Evolutionary conservation across 78 protist species (phyloP).

Genomic region (Pigoraptor vietnamica): DNA sequence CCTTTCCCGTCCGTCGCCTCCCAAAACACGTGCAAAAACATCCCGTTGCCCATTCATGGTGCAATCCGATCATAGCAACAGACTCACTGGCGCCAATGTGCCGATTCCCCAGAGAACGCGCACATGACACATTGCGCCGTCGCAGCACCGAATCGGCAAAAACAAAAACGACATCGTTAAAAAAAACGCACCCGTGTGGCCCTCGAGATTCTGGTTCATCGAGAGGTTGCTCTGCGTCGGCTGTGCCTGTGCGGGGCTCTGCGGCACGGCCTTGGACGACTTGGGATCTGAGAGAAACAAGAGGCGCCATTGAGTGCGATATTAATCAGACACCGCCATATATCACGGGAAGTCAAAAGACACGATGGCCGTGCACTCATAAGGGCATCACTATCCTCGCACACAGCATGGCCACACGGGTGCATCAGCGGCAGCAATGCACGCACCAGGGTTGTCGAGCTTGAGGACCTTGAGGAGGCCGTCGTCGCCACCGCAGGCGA

Average conservation of each 20-base stretch:
- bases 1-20: too few species aligned
- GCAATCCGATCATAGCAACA: too few species aligned
- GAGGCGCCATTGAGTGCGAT: neutral
- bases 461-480: slow-evolving; percentile 64
- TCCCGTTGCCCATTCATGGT: too few species aligned
- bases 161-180: too few species aligned
- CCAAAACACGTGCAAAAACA: too few species aligned
- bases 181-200: slow-evolving; percentile 43
- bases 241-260: neutral
- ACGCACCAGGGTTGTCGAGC: neutral
- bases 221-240: slow-evolving; percentile 46
- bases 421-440: neutral
- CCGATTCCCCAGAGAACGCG: too few species aligned
- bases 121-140: too few species aligned
- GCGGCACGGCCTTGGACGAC: slow-evolving; percentile 13
- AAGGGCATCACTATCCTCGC: neutral
- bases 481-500: slow-evolving; percentile 78
- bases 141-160: too few species aligned
- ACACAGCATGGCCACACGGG: neutral
- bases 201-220: slow-evolving; percentile 70
- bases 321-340: neutral
- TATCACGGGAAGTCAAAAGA: neutral
- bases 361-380: neutral
- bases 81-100: too few species aligned
- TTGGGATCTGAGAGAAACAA: neutral